Base-by-base conservation (phyloP, 2,329 filamentous ascomycete species). In the Emmonsiellopsis sp. region DNA sequence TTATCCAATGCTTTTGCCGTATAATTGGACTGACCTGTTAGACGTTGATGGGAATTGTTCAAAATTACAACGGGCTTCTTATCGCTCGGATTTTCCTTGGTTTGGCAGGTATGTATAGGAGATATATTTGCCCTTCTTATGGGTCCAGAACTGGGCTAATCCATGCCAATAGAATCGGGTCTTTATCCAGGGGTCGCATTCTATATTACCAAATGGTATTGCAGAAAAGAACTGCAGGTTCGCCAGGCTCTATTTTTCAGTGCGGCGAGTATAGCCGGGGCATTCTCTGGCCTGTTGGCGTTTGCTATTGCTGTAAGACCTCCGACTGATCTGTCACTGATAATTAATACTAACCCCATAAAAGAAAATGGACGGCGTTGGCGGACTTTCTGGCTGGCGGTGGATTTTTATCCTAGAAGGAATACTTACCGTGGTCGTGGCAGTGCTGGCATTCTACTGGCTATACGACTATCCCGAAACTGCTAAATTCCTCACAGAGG, bases 391-490 rank as follows among this genome's bases (percentile, higher is more conserved):
- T 13, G 75, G 74, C 44, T 78, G 75, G 75, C 65, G 74, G 49
- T 76, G 75, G 75, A 74, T 76, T 46, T 75, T 77, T 55, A 76
- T 77, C 40, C 60, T 77, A 10, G 76, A 78, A 58, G 76, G 76
- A 2, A 61, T 77, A 0, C 61, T 73, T 2, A 77, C 74, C 1
- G 63, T 75, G 7, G 49, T 73, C 3, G 65, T 77, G 3, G 73
- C 73, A 2, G 49, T 71, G 6, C 45, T 69, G 2, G 70, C 72
- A 10, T 75, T 71, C 49, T 74, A 73, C 54, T 65, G 68, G n/a
- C 71, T 77, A 9, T 67, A 71, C 27, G 74, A 78, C 52, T 73
- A 65, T 17, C 74, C 73, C 0, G 70, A 74, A 45, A 73, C 68
- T 0, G 73, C 72, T 1, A 64, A 60, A 0, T 76, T 75, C 51